phyloP scores from a whole-genome alignment of 2,329 filamentous ascomycete species.

The Samsoniella hepiali region DNA sequence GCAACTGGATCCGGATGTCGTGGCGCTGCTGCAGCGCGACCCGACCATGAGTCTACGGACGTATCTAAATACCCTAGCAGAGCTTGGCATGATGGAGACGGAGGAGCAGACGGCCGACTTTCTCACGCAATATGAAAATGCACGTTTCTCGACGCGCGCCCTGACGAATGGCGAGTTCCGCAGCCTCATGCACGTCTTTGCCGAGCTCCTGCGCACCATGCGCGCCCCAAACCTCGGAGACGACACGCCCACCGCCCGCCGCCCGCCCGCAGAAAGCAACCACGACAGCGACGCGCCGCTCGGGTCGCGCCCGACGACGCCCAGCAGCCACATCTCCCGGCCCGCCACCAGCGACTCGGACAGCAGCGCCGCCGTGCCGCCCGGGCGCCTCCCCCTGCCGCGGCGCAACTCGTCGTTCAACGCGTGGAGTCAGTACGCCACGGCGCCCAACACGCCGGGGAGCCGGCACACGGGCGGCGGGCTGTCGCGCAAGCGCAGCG shows the following conservation, averaged over 20 bases:
- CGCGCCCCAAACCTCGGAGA: slow-evolving; percentile 51
- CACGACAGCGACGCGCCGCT: slow-evolving; percentile 46
- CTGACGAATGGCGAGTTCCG: slow-evolving; percentile 71
- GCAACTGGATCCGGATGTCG: slow-evolving; percentile 59
- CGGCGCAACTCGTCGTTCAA: slow-evolving; percentile 42
- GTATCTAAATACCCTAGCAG: slow-evolving; percentile 70
- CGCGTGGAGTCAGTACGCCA: slow-evolving; percentile 46
- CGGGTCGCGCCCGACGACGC: slow-evolving; percentile 41
- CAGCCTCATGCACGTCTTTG: slow-evolving; percentile 78
- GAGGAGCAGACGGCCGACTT: slow-evolving; percentile 54
- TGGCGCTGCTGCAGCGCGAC: slow-evolving; percentile 67
- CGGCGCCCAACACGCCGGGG: slow-evolving; percentile 52
- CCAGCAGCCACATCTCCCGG: slow-evolving; percentile 30
- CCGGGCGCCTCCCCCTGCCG: slow-evolving; percentile 25
- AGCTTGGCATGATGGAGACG: slow-evolving; percentile 58
- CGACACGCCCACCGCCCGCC: slow-evolving; percentile 4
- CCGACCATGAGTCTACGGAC: slow-evolving; percentile 71
- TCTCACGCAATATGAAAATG: slow-evolving; percentile 73
- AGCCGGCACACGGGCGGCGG: slow-evolving; percentile 37
- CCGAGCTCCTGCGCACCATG: slow-evolving; percentile 76
- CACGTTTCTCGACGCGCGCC: slow-evolving; percentile 72
- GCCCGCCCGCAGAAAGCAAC: slow-evolving; percentile 36
- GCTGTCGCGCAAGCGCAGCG: slow-evolving; percentile 37
- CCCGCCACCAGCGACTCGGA: slow-evolving; percentile 31
- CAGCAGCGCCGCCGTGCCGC: not conserved